Conservation (phyloP, 2,329 filamentous ascomycete genomes). For the Balansia obtecta region DNA sequence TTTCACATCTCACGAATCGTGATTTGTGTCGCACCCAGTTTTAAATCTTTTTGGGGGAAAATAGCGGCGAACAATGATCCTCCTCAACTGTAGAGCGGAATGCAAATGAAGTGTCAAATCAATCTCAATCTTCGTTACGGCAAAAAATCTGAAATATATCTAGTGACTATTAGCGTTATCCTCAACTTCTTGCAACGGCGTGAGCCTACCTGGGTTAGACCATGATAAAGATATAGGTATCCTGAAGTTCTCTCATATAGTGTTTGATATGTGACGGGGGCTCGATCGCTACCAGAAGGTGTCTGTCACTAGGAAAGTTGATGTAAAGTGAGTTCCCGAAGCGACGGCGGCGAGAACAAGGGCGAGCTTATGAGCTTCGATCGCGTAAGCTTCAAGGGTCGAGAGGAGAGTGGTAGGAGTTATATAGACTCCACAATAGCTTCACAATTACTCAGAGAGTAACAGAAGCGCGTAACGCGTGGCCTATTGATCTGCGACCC, state of each 20-base stretch:
- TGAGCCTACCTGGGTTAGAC: background rate
- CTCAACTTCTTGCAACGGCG: background rate
- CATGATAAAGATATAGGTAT: background rate
- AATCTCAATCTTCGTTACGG: background rate
- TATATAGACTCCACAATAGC: slow-evolving; percentile 10
- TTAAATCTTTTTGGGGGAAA: too few species aligned
- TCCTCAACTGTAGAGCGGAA: background rate
- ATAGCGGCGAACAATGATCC: background rate
- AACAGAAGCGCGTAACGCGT: slow-evolving; percentile 14
- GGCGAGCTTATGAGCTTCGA: background rate
- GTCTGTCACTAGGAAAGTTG: background rate
- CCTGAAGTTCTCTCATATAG: background rate
- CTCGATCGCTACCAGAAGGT: background rate
- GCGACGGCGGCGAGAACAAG: background rate
- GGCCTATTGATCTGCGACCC: slow-evolving; percentile 32
- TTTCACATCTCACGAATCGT: background rate
- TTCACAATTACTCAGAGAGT: slow-evolving; percentile 11
- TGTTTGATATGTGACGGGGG: background rate
- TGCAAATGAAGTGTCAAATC: slow-evolving; percentile 9
- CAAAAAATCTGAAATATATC: background rate
- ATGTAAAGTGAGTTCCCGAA: background rate
- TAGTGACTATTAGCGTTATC: background rate
- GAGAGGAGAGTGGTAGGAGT: slow-evolving; percentile 5
- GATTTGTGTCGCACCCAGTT: background rate
- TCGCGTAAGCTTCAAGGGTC: background rate